phyloP scores from a whole-genome alignment of 257 asterid species.

The Paulownia fortunei region DNA sequence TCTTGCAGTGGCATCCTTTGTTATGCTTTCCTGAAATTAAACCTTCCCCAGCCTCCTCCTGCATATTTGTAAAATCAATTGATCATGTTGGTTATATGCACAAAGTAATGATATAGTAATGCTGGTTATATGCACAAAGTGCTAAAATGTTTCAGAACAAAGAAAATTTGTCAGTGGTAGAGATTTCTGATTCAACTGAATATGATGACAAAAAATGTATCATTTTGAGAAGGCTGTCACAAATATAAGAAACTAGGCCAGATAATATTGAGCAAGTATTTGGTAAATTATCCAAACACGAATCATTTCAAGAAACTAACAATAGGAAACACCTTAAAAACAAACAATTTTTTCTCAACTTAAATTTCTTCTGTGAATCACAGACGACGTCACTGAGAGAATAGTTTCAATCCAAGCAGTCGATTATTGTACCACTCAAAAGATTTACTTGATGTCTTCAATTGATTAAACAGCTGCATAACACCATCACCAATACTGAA shows the following conservation, averaged over 20 bases:
- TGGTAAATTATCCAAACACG: constrained; percentile 4
- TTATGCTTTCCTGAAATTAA: constrained; percentile 73
- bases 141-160: background rate
- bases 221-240: background rate
- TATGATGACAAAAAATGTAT: background rate
- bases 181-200: background rate
- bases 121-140: background rate
- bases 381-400: background rate
- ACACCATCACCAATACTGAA: background rate
- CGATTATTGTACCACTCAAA: background rate
- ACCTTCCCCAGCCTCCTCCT: constrained; percentile 75
- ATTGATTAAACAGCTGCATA: background rate
- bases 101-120: background rate
- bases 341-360: background rate
- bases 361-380: background rate
- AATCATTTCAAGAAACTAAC: background rate
- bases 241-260: background rate
- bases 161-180: background rate
- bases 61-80: constrained; percentile 23
- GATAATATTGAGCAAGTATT: background rate
- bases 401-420: background rate
- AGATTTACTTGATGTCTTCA: background rate
- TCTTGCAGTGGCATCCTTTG: constrained; percentile 97
- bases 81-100: background rate
- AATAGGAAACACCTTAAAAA: background rate